Evolutionary conservation across 768 basidiomycete genomes (phyloP), one percentile per base, ranked within the genome.

Genomic region (Coprinopsis sp.): DNA sequence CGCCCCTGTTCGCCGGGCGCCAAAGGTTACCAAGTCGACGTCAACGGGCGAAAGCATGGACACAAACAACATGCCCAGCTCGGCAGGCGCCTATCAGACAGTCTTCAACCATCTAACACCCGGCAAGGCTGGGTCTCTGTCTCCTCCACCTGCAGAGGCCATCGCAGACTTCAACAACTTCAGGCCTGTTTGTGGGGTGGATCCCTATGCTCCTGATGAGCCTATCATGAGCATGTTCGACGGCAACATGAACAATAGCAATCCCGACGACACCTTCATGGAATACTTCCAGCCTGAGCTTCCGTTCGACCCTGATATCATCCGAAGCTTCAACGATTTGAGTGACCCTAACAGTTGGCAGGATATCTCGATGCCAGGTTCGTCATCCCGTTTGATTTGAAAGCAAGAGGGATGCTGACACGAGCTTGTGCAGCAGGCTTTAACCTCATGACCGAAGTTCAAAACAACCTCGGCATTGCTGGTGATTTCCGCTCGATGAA

Each of bases 301-400:
- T 53, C 71, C 73, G 2, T 81, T 80, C 54, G 80, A 85, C 54
- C 65, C 70, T 14, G 78, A 79, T 31, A 73, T 84, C 22, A 54
- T 84, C 60, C 76, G 82, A 44, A 78, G 79, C 21, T 74, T 83
- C 57, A 79, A 82, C 53, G 72, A 77, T 24, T 58, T 84, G 55
- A 66, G 72, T 13, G 75, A 82, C 57, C 73, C 77, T 12, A 60
- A 64, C 34, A 63, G 65, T 2, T 83, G 79, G 81, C 74, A 72
- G 29, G 78, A 79, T 57, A 71, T 76, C 23, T 64, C 72, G 1
- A 52, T 81, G 30, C 75, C 81, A 56, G 75, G 81, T 82, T 51
- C 54, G 76, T 59, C 41, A 41, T 34, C 28, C 19, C 4, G 14
- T 21, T 25, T 33, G 10, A 28, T 46, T 3, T 22, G n/a, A 4